A percentile compares a stretch with the other conserved stretches of the same genome.
Evolutionary conservation across 805 yeast genomes (phyloP).

Genomic region (Kuraishia hungarica): DNA sequence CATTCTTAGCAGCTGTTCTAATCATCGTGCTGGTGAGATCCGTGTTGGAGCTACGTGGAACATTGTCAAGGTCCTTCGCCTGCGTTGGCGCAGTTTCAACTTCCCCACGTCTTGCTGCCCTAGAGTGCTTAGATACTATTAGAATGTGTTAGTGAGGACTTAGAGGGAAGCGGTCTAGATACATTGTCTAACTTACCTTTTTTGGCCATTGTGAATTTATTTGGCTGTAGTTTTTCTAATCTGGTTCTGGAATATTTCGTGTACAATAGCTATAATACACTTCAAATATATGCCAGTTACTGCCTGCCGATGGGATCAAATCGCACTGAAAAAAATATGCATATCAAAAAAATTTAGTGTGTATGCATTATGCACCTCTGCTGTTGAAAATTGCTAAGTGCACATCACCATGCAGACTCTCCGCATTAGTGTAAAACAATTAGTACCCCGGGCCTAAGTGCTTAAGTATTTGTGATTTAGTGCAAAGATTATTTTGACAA

Average conservation of each 20-base stretch:
- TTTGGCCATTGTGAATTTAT: not conserved
- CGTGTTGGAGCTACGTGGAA: conserved; percentile 53
- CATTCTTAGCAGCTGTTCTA: conserved; percentile 59
- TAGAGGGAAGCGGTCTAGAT: no score
- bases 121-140: conserved; percentile 52
- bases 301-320: no score
- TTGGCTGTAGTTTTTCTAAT: no score
- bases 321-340: not conserved
- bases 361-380: not conserved
- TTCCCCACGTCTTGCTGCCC: conserved; percentile 72
- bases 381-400: not conserved
- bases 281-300: no score
- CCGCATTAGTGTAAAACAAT: no score
- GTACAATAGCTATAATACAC: no score
- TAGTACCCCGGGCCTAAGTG: no score
- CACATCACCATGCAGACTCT: not conserved
- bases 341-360: no score
- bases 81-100: conserved; percentile 28
- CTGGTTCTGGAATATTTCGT: no score
- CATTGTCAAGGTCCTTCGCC: conserved; percentile 36
- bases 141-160: not conserved
- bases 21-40: conserved; percentile 57
- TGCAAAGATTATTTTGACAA: no score
- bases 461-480: no score
- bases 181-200: not conserved